Conservation (phyloP, 768 basidiomycete genomes). For the Termitomyces sp. region DNA sequence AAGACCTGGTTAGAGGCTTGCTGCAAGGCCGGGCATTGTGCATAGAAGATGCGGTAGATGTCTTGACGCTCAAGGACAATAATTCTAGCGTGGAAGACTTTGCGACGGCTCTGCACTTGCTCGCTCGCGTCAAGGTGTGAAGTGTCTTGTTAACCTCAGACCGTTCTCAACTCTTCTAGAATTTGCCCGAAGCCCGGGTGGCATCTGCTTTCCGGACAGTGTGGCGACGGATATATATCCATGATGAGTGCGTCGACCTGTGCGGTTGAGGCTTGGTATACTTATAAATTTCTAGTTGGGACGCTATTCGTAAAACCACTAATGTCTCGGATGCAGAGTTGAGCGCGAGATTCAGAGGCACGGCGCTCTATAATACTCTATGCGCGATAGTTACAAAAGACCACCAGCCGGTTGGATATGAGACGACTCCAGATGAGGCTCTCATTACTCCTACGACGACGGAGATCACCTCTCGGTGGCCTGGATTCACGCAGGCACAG, state of each 20-base stretch:
- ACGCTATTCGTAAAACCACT: slow-evolving; percentile 63
- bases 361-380: slow-evolving; percentile 71
- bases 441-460: slow-evolving; percentile 48
- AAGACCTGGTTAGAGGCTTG: slow-evolving; percentile 58
- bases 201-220: slow-evolving; percentile 66
- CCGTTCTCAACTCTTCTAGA: slow-evolving; percentile 27
- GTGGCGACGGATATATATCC: slow-evolving; percentile 85
- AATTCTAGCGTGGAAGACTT: slow-evolving; percentile 52
- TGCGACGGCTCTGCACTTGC: slow-evolving; percentile 61
- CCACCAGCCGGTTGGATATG: slow-evolving; percentile 38
- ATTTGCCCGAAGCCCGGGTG: slow-evolving; percentile 65
- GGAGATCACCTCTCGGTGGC: slow-evolving; percentile 69
- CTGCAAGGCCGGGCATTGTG: slow-evolving; percentile 71
- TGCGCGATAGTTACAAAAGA: slow-evolving; percentile 38
- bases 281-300: slow-evolving; percentile 53
- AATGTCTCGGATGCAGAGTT: slow-evolving; percentile 76
- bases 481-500: slow-evolving; percentile 64
- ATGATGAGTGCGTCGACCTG: slow-evolving; percentile 69
- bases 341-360: slow-evolving; percentile 62
- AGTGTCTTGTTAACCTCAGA: neutral
- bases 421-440: slow-evolving; percentile 54
- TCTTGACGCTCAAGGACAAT: slow-evolving; percentile 85
- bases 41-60: slow-evolving; percentile 78
- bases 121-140: slow-evolving; percentile 48
- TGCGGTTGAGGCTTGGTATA: neutral